Evolutionary conservation across 306 rosid species (phyloP).

Genomic region (Glycyrrhiza uralensis): DNA sequence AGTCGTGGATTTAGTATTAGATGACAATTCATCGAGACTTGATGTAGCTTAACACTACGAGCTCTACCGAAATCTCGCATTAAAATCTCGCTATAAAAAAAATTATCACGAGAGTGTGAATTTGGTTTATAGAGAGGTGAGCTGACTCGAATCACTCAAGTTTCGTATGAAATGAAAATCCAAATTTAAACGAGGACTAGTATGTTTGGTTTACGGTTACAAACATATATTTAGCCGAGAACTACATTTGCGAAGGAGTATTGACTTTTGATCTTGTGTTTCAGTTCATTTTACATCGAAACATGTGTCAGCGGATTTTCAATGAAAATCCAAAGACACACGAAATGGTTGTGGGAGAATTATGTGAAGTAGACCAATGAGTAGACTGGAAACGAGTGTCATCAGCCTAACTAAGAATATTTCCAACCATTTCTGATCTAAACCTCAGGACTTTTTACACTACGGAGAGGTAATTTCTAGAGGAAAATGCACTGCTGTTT

Average conservation of each 20-base stretch:
- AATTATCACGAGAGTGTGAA: not conserved
- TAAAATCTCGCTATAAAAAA: not conserved
- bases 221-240: too few relatives aligned
- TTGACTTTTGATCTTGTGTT: too few relatives aligned
- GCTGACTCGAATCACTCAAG: not conserved
- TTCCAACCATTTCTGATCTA: not conserved
- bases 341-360: not conserved
- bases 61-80: not conserved
- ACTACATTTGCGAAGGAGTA: too few relatives aligned
- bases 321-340: too few relatives aligned
- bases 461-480: not conserved
- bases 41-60: not conserved
- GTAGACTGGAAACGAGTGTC: not conserved
- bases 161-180: not conserved
- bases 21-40: not conserved
- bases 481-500: not conserved
- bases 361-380: not conserved
- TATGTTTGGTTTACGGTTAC: too few relatives aligned
- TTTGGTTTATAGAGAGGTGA: not conserved
- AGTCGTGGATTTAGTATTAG: not conserved
- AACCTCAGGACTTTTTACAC: not conserved
- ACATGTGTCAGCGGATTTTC: too few relatives aligned
- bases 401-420: not conserved
- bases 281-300: too few relatives aligned
- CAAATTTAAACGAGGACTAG: not conserved